Base-by-base conservation (phyloP, 148 eudicot genomes). In the Amaranthus hypochondriacus region DNA sequence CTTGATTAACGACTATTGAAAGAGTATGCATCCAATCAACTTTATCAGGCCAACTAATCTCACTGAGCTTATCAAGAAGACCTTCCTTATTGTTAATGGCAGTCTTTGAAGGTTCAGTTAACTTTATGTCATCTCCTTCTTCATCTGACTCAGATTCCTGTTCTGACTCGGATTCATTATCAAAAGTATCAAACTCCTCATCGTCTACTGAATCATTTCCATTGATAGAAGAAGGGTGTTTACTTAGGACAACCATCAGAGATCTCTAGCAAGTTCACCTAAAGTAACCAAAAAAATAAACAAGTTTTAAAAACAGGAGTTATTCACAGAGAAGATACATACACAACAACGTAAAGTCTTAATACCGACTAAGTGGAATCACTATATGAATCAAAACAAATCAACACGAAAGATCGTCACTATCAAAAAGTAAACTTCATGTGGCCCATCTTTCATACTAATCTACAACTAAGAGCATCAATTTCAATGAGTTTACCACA, bases 21-120 rank as follows among this genome's bases (percentile, higher is more conserved):
- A 94, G 97, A 75, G 82, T 87, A 54, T 91, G 89, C 11, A 83
- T 73, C 93, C 95, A 94, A 7, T 88, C 91, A 3, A 87, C 84
- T 73, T 88, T 77, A 5, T 86, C 81, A 4, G 97, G 93, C 98
- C 97, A 94, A 64, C 83, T 81, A 54, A 94, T 82, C 51, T 94
- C 97, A 53, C 65, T 82, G 55, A 91, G 89, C 83, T 91, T 91
- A 69, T 94, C 97, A 42, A 83, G 81, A 57, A 94, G 73, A 67
- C 90, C 97, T 0, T 84, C 91, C 61, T 59, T 80, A 61, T 89
- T 87, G 81, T 91, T 75, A 68, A 91, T 84, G 46, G 98, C 90
- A 62, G 76, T 89, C 71, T 94, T 89, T 7, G 93, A 83, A 73
- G 97, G 98, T 77, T 88, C 91, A 50, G 76, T 69, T 52, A 87